Conservation (phyloP, 1,284 basidiomycete species). For the Polyporus tsugae region DNA sequence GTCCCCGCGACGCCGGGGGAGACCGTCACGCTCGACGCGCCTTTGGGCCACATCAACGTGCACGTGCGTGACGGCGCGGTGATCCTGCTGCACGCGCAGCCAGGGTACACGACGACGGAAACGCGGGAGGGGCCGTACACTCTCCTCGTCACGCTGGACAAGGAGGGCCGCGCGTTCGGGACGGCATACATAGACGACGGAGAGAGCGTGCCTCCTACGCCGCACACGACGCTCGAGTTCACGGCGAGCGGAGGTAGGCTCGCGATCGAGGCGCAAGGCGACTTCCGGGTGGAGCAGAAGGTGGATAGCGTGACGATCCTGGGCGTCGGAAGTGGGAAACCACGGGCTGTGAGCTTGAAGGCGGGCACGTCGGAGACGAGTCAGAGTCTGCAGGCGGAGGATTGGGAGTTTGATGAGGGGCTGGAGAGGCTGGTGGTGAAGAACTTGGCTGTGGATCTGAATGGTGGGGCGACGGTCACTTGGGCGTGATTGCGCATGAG, state of each 20-base stretch:
- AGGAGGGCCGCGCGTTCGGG: conserved; percentile 57
- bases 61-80: conserved; percentile 69
- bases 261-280: conserved; percentile 45
- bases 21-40: conserved; percentile 60
- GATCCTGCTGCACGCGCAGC: conserved; percentile 61
- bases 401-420: conserved; percentile 33
- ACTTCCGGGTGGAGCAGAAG: conserved; percentile 41
- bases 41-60: conserved; percentile 76
- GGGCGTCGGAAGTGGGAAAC: conserved; percentile 42
- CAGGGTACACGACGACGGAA: conserved; percentile 66
- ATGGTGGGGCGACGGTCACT: conserved; percentile 18
- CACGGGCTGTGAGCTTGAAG: conserved; percentile 13
- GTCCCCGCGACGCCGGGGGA: conserved; percentile 40
- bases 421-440: conserved; percentile 34
- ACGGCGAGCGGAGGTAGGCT: conserved; percentile 43
- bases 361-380: neutral
- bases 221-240: conserved; percentile 56
- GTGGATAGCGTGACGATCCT: conserved; percentile 46
- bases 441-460: conserved; percentile 34
- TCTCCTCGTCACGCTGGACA: conserved; percentile 61
- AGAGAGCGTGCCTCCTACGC: conserved; percentile 58
- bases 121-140: conserved; percentile 63
- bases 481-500: conserved; percentile 14
- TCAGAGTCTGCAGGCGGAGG: neutral
- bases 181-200: conserved; percentile 74